These are phyloP conservation scores for Phytopythium ostracodes DNA, from an alignment of 352 stramenopile species.

Conservation along the genomic window DNA sequence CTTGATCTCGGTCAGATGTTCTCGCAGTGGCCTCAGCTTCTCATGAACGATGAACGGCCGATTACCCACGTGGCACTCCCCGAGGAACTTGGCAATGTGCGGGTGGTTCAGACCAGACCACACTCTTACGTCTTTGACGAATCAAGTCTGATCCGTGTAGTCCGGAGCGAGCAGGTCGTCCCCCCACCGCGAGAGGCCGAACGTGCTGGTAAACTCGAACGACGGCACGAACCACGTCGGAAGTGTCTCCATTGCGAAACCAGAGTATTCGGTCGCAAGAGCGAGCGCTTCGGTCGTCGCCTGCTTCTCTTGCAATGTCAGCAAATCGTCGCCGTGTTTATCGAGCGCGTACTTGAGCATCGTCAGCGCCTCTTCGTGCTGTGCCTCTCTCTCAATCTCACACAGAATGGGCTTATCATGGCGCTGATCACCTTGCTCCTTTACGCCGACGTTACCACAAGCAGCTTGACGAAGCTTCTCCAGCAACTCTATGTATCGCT, in stretches of 20 bases:
- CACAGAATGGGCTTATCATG: no score
- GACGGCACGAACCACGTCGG: background rate
- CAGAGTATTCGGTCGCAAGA: background rate
- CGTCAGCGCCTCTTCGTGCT: no score
- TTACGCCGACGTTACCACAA: no score
- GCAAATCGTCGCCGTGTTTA: background rate
- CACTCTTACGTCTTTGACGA: background rate
- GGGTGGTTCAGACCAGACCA: slow-evolving; percentile 12
- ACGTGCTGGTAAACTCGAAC: slow-evolving; percentile 1
- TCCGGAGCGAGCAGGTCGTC: background rate
- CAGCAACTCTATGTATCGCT: no score
- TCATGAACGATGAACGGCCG: slow-evolving; percentile 2
- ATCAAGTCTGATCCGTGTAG: background rate
- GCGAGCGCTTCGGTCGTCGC: background rate
- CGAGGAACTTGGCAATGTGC: slow-evolving; percentile 14
- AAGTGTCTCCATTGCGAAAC: background rate
- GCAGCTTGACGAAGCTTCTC: no score
- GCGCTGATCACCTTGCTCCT: no score
- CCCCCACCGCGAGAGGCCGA: background rate
- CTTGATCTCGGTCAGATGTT: background rate
- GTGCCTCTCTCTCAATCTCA: no score
- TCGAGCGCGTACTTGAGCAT: no score
- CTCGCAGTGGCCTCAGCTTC: background rate
- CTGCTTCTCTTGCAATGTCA: background rate
- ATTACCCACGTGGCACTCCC: slow-evolving; percentile 12